phyloP scores from a whole-genome alignment of 2,329 filamentous ascomycete genomes.

The Moelleriella libera region DNA sequence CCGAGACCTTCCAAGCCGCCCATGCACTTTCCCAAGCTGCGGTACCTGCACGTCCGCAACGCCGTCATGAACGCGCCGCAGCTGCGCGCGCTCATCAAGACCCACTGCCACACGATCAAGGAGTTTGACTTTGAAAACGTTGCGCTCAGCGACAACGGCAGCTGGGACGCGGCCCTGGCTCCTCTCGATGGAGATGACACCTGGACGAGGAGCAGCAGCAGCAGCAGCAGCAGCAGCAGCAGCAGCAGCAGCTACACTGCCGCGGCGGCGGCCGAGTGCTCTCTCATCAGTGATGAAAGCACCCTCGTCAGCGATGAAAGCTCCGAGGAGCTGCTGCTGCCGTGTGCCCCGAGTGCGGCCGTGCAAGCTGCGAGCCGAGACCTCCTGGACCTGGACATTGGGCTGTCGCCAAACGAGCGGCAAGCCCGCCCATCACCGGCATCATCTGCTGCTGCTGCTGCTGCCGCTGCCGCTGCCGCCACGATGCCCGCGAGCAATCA shows the following conservation, averaged over 20 bases:
- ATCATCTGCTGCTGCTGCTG: too few species aligned
- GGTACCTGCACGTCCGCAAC: conserved; percentile 59
- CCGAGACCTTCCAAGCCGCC: conserved; percentile 35
- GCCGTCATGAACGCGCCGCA: conserved; percentile 57
- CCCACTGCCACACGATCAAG: conserved; percentile 52
- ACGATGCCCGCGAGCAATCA: conserved; percentile 12
- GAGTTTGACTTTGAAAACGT: conserved; percentile 75
- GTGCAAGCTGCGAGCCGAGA: conserved; percentile 38
- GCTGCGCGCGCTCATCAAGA: conserved; percentile 52
- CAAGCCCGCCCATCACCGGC: too few species aligned
- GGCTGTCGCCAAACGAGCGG: conserved; percentile 8
- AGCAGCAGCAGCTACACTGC: neutral
- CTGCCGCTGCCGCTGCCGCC: too few species aligned
- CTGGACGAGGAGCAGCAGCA: conserved; percentile 18
- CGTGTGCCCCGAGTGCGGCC: conserved; percentile 30
- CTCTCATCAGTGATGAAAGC: conserved; percentile 18
- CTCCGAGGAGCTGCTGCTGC: conserved; percentile 23
- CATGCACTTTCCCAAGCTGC: conserved; percentile 53
- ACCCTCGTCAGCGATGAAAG: conserved; percentile 8
- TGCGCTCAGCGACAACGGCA: conserved; percentile 49
- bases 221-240: conserved; percentile 8
- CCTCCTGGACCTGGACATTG: conserved; percentile 25
- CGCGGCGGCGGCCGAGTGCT: conserved; percentile 14
- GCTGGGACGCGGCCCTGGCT: conserved; percentile 72
- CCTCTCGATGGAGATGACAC: conserved; percentile 39